Evolutionary conservation across 2,329 filamentous ascomycete genomes (phyloP).

Genomic region (Colletotrichum aenigma): DNA sequence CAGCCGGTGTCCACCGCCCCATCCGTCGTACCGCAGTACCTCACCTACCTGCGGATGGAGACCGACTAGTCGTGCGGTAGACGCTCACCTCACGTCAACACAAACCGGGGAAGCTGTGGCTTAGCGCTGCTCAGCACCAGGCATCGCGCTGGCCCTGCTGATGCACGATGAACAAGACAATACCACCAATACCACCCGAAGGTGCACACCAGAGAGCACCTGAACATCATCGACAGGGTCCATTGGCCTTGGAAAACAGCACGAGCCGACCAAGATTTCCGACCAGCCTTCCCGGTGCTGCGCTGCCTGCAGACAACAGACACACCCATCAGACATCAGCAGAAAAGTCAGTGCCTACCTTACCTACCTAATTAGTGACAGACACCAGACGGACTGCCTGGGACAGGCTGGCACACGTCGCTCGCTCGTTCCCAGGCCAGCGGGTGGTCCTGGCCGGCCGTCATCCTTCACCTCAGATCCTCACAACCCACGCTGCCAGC

Average conservation of each 20-base stretch:
- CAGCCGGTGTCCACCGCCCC: neutral
- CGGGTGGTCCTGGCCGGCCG: neutral
- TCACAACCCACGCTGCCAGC: neutral
- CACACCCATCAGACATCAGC: neutral
- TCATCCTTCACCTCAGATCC: neutral
- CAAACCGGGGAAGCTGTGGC: conserved; percentile 18
- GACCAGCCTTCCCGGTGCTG: neutral
- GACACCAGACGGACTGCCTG: conserved; percentile 7
- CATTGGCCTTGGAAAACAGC: neutral
- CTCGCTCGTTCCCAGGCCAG: conserved; percentile 13
- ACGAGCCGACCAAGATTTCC: neutral
- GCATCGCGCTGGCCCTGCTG: conserved; percentile 2
- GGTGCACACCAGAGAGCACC: neutral
- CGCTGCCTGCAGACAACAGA: neutral
- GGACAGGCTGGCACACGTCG: conserved; percentile 8
- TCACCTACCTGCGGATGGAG: neutral
- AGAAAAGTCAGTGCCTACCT: conserved; percentile 9
- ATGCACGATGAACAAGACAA: conserved; percentile 14
- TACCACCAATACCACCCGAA: neutral
- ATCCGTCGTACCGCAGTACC: neutral
- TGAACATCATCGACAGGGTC: neutral
- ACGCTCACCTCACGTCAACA: conserved; percentile 13
- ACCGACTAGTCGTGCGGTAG: neutral
- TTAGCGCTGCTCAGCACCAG: conserved; percentile 17
- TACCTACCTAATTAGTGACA: neutral